Conservation (phyloP, 1,139 yeast species). For the Suhomyces chickasaworum region DNA sequence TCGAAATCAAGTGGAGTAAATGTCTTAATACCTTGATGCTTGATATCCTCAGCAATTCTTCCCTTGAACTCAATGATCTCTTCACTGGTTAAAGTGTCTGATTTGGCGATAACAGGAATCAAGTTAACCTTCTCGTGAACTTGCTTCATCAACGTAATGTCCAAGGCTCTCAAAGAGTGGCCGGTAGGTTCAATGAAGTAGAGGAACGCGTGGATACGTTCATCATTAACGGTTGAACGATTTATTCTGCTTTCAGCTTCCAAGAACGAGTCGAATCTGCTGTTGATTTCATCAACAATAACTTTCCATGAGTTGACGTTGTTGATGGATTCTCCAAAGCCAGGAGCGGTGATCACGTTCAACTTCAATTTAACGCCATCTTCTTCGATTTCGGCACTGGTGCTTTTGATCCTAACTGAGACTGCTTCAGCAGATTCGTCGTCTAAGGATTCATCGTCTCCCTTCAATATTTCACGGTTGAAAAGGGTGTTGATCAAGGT, state of each 20-base stretch:
- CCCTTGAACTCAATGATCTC: constrained; percentile 77
- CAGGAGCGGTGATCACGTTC: constrained; percentile 88
- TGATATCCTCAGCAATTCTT: constrained; percentile 74
- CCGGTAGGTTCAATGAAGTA: constrained; percentile 98
- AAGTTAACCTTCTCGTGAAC: constrained; percentile 90
- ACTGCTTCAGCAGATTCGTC: constrained; percentile 17
- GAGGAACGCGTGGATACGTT: constrained; percentile 82
- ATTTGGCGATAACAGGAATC: constrained; percentile 92
- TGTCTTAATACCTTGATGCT: constrained; percentile 71
- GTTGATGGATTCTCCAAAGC: constrained; percentile 91
- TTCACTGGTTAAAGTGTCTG: constrained; percentile 89
- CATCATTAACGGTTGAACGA: constrained; percentile 71
- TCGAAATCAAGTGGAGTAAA: constrained; percentile 81
- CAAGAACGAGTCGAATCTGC: constrained; percentile 82
- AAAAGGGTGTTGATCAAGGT: constrained; percentile 91
- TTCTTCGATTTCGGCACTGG: constrained; percentile 80
- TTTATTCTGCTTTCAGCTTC: constrained; percentile 88
- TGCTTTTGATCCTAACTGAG: constrained; percentile 65
- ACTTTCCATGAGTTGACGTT: constrained; percentile 92
- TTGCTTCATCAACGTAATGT: constrained; percentile 84
- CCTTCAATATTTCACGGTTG: constrained; percentile 65
- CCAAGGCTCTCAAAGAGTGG: constrained; percentile 86
- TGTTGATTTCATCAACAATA: constrained; percentile 84
- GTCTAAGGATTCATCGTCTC: constrained; percentile 21
- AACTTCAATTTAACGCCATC: constrained; percentile 87